A percentile compares a stretch with the other conserved stretches of the same genome.
Evolutionary conservation across 2,329 filamentous ascomycete species (phyloP).

Genomic region (Colletotrichum sp.): DNA sequence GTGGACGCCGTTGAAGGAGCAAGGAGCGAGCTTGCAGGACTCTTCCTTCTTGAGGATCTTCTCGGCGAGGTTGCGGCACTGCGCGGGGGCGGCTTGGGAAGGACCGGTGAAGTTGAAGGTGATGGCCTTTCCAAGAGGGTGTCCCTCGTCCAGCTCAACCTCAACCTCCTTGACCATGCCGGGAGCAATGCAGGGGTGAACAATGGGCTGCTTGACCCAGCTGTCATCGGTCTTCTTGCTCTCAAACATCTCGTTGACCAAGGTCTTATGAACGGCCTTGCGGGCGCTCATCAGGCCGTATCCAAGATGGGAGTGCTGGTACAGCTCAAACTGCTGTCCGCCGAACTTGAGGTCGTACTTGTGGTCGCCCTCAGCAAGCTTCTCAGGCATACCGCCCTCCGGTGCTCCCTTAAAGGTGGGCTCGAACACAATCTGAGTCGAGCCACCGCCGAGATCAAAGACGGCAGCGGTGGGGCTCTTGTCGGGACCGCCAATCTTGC

Average conservation of each 20-base stretch:
- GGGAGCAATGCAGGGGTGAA: constrained; percentile 86
- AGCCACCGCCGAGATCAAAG: constrained; percentile 95
- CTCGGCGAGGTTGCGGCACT: constrained; percentile 90
- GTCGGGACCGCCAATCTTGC: constrained; percentile 94
- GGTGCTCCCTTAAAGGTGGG: constrained; percentile 82
- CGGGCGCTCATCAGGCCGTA: constrained; percentile 97
- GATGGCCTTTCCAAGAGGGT: constrained; percentile 67
- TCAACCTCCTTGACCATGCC: constrained; percentile 78
- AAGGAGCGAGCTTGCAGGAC: constrained; percentile 83
- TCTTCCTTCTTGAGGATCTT: constrained; percentile 89
- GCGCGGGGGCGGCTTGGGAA: constrained; percentile 73
- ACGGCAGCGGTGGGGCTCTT: constrained; percentile 90
- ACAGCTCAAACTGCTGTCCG: constrained; percentile 88
- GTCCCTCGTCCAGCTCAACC: constrained; percentile 70
- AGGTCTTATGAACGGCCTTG: constrained; percentile 78
- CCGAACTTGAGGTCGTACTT: constrained; percentile 93
- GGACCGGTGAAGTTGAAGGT: constrained; percentile 91
- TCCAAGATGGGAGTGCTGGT: constrained; percentile 97
- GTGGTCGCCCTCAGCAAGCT: constrained; percentile 88
- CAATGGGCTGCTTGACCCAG: constrained; percentile 75
- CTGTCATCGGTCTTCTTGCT: constrained; percentile 63
- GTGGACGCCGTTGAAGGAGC: constrained; percentile 97
- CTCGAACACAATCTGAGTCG: constrained; percentile 98
- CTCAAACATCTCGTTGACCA: constrained; percentile 76
- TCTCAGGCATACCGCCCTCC: constrained; percentile 82